phyloP scores from a whole-genome alignment of 2,329 filamentous ascomycete genomes.

The Xylariaceae sp. region DNA sequence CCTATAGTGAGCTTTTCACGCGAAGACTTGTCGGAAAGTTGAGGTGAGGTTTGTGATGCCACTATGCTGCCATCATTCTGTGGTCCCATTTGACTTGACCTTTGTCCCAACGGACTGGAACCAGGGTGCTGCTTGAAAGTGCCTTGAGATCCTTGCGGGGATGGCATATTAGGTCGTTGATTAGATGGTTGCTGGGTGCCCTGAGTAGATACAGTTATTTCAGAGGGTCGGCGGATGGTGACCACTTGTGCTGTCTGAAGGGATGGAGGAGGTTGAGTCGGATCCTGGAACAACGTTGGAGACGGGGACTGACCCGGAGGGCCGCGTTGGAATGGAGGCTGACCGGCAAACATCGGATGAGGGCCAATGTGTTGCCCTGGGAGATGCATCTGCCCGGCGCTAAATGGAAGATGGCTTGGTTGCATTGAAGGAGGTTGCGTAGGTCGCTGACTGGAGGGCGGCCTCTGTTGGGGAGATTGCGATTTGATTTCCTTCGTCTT shows the following conservation, averaged over 20 bases:
- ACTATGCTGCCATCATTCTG: slow-evolving; percentile 4
- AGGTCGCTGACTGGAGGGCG: slow-evolving; percentile 26
- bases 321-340: slow-evolving; percentile 28
- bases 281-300: slow-evolving; percentile 17
- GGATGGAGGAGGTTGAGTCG: slow-evolving; percentile 17
- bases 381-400: slow-evolving; percentile 35
- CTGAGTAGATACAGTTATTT: slow-evolving; percentile 37
- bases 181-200: slow-evolving; percentile 14
- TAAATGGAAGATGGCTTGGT: slow-evolving; percentile 29
- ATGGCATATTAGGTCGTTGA: slow-evolving; percentile 28
- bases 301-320: slow-evolving; percentile 29
- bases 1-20: slow-evolving; percentile 29
- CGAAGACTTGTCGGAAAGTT: slow-evolving; percentile 30
- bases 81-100: slow-evolving; percentile 3
- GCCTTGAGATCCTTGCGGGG: slow-evolving; percentile 32
- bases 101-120: slow-evolving; percentile 12
- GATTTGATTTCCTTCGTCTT: slow-evolving; percentile 37
- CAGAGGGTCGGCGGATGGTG: slow-evolving; percentile 37
- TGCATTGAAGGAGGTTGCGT: slow-evolving; percentile 31
- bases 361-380: slow-evolving; percentile 35
- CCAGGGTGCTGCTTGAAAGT: slow-evolving; percentile 27
- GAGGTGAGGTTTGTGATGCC: slow-evolving; percentile 23
- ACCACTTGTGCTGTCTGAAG: slow-evolving; percentile 34
- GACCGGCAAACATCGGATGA: slow-evolving; percentile 37
- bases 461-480: slow-evolving; percentile 30